phyloP scores from a whole-genome alignment of 2,329 filamentous ascomycete species.

The Arthroderma uncinatum region DNA sequence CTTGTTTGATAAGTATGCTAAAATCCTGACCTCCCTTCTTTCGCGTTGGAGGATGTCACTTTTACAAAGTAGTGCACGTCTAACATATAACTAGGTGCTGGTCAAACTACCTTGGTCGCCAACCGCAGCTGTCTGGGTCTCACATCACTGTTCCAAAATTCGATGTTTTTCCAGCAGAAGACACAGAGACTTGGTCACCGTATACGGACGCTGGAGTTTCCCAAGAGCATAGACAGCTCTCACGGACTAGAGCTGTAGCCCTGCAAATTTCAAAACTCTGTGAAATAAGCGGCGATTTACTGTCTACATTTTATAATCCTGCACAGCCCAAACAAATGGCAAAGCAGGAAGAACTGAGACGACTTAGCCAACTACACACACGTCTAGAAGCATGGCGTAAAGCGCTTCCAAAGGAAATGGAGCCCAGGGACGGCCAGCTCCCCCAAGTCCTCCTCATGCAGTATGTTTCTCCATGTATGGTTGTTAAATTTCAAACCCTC shows the following conservation, averaged over 20 bases:
- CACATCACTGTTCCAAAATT: constrained; percentile 78
- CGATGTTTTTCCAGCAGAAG: constrained; percentile 82
- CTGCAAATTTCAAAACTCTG: constrained; percentile 73
- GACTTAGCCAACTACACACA: constrained; percentile 81
- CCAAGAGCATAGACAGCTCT: constrained; percentile 58
- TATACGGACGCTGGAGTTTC: constrained; percentile 77
- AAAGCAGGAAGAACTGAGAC: constrained; percentile 79
- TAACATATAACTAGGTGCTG: constrained; percentile 50
- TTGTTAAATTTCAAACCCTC: not conserved
- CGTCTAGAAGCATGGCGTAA: constrained; percentile 82
- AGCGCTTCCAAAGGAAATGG: constrained; percentile 71
- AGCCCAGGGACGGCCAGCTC: constrained; percentile 77
- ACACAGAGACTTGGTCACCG: constrained; percentile 73
- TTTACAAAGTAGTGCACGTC: not conserved
- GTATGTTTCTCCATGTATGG: constrained; percentile 47
- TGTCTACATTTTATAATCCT: constrained; percentile 86
- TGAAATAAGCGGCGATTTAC: constrained; percentile 85
- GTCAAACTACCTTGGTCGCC: constrained; percentile 89
- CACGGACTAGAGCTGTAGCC: constrained; percentile 69
- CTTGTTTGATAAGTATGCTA: constrained; percentile 72
- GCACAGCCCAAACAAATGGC: constrained; percentile 50
- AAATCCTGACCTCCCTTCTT: not conserved
- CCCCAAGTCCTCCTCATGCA: constrained; percentile 76
- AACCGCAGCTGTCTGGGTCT: constrained; percentile 71
- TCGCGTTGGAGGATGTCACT: not conserved